Base-by-base conservation (phyloP, 495 filamentous ascomycete species). In the Penicillium cosmopolitanum region DNA sequence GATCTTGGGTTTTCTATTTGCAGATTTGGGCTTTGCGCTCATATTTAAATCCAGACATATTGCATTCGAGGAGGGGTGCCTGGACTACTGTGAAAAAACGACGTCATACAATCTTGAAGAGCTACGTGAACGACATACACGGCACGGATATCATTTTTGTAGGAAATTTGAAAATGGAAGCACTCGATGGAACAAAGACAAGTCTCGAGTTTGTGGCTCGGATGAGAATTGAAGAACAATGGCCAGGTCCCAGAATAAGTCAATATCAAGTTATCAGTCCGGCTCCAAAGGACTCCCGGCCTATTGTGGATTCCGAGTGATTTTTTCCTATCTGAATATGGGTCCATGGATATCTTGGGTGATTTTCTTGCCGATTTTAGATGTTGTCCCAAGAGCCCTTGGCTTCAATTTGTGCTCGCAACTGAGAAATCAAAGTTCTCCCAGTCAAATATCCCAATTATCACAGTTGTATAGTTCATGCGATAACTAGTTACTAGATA, bases 251-350 rank as follows among this genome's bases (percentile, higher is more conserved):
- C 42, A 44, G 7, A 19, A 44, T 44, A 44, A 18, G 3, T 4
- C 16, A n/a, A 44, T 44, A 44, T 18, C 42, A 44, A 16, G 42
- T 44, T 44, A 13, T 44, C n/a, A 44, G 42, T n/a, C 42, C 42
- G 16, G 2, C 42, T 44, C 42, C 42, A 23, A 23, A 23, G 23
- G 23, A 23, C 23, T 23, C 23, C 2, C 23, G 23, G 23, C 23
- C 23, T 23, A 23, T 23, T 23, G 3, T 23, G 23, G 23, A 23
- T 23, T 3, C 3, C 3, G 3, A 23, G 23, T 23, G 23, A 23
- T 3, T n/a, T n/a, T n/a, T n/a, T 23, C 3, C 23, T 23, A 23
- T 4, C 23, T 23, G 3, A 4, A 23, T 23, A 23, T 23, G 23
- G 23, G 23, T 23, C 4, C 2, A 23, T 23, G 23, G 23, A 23